Percentiles rank a stretch among this genome's conserved stretches.
Conservation (phyloP, 768 basidiomycete genomes). For the Boletus rubropictus region DNA sequence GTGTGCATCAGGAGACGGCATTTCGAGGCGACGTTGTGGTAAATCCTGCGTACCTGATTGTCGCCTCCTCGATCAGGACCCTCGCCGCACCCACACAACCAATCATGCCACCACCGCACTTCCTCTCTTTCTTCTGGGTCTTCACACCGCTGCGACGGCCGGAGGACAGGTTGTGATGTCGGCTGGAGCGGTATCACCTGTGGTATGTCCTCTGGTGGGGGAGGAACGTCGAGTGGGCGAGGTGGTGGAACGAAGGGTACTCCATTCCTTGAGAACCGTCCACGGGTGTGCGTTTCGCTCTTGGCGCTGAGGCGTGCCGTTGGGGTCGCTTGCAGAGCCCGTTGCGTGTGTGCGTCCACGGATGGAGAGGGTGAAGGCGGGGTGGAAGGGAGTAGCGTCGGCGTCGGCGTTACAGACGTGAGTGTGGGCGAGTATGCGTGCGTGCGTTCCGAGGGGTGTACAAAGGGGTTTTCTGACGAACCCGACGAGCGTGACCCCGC, state of each 20-base stretch:
- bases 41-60: slow-evolving; percentile 48
- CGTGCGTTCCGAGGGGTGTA: slow-evolving; percentile 25
- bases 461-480: slow-evolving; percentile 41
- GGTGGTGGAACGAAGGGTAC: slow-evolving; percentile 38
- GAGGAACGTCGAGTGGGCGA: slow-evolving; percentile 55
- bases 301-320: neutral
- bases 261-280: slow-evolving; percentile 1
- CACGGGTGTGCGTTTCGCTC: neutral
- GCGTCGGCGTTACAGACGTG: slow-evolving; percentile 2
- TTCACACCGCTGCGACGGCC: slow-evolving; percentile 18
- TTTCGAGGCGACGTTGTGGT: neutral
- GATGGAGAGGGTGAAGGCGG: slow-evolving; percentile 29
- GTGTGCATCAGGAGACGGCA: neutral
- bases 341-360: slow-evolving; percentile 31
- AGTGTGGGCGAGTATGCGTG: neutral
- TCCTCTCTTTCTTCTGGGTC: slow-evolving; percentile 31
- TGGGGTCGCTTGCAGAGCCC: slow-evolving; percentile 16
- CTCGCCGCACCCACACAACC: slow-evolving; percentile 77
- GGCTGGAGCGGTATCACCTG: slow-evolving; percentile 32
- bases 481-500: neutral
- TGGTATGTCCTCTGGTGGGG: slow-evolving; percentile 36
- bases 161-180: slow-evolving; percentile 28
- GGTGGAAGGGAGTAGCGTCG: neutral
- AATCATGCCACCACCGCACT: slow-evolving; percentile 78
- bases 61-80: slow-evolving; percentile 70